Percentiles rank a stretch among this genome's conserved stretches.
Evolutionary conservation across 129 eudicot genomes (phyloP).

Genomic region (Dittrichia graveolens): DNA sequence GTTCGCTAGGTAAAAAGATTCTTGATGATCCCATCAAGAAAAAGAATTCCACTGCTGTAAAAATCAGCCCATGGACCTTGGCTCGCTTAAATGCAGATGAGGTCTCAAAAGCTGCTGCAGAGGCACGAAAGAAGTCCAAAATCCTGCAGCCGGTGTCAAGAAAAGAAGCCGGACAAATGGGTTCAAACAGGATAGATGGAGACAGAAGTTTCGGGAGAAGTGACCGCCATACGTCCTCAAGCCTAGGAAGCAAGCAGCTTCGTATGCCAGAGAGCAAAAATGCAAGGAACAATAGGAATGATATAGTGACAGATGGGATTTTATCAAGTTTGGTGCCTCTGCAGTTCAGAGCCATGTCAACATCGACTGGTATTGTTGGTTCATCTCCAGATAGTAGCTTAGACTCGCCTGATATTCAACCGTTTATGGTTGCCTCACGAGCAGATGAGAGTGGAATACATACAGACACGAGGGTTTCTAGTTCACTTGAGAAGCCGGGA

Average conservation of each 20-base stretch:
- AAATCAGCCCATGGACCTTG: slow-evolving; percentile 95
- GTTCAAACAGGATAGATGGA: slow-evolving; percentile 41
- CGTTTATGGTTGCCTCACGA: slow-evolving; percentile 61
- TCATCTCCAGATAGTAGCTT: slow-evolving; percentile 94
- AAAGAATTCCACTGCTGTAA: slow-evolving; percentile 72
- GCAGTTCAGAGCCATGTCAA: slow-evolving; percentile 61
- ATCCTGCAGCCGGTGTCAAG: slow-evolving; percentile 71
- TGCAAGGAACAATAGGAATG: slow-evolving; percentile 22
- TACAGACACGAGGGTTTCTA: slow-evolving; percentile 37
- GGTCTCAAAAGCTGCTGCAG: slow-evolving; percentile 90
- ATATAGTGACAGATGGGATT: slow-evolving; percentile 18
- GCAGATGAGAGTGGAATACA: slow-evolving; percentile 49
- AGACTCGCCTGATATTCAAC: slow-evolving; percentile 80
- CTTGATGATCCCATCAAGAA: slow-evolving; percentile 62
- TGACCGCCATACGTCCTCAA: slow-evolving; percentile 45
- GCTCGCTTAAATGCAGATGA: slow-evolving; percentile 91
- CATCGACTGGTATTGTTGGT: slow-evolving; percentile 33
- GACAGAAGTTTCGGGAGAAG: slow-evolving; percentile 70
- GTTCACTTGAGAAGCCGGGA: slow-evolving; percentile 36
- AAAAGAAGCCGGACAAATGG: slow-evolving; percentile 36
- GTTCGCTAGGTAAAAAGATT: slow-evolving; percentile 72
- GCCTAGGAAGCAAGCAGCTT: slow-evolving; percentile 51
- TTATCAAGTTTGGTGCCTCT: slow-evolving; percentile 56
- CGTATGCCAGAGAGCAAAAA: slow-evolving; percentile 52
- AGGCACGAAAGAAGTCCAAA: slow-evolving; percentile 89